Base-by-base conservation (phyloP, 1,284 basidiomycete species). In the Austroboletus niveus region DNA sequence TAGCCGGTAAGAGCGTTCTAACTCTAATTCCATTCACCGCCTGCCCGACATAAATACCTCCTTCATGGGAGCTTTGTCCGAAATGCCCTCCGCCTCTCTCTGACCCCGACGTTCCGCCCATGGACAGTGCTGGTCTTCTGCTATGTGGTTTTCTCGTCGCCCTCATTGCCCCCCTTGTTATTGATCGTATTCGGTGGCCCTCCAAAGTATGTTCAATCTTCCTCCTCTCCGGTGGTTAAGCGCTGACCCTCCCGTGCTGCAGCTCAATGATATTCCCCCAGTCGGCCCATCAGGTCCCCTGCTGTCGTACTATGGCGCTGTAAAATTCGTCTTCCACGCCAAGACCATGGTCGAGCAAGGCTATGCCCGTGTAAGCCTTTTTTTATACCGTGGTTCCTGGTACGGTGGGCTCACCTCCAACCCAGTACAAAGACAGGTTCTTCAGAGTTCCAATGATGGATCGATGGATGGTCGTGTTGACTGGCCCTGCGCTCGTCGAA, bases 381-480 rank as follows among this genome's bases (percentile, higher is more conserved):
- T 20, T 29, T 40, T 27, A 5, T 29, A 30, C 14, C 5, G 22
- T 60, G 31, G 29, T 41, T 45, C 50, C 8, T 29, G 27, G 2
- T 39, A 38, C 17, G 35, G 27, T 40, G 40, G 36, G 38, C 62
- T 70, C 47, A 67, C 48, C 49, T 36, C 51, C 15, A 44, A 42
- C 32, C 49, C 14, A 72, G 72, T 45, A 72, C 56, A 68, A 66
- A 51, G 62, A 63, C 45, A 58, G 53, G 30, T 61, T 69, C 29
- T 74, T 73, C 59, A 72, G 69, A 58, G 58, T 76, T 15, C 66
- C 76, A 0, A 64, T 69, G 56, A 56, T 69, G 39, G 67, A 70
- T 46, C 59, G 62, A 51, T 75, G 72, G 72, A 49, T 69, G 14
- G 64, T 71, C 36, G 61, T 73, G 15, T 50, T 72, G 30, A 68